These are phyloP conservation scores for Neophaeococcomyces mojaviensis DNA, from an alignment of 2,329 filamentous ascomycete genomes.

Conservation along the genomic window DNA sequence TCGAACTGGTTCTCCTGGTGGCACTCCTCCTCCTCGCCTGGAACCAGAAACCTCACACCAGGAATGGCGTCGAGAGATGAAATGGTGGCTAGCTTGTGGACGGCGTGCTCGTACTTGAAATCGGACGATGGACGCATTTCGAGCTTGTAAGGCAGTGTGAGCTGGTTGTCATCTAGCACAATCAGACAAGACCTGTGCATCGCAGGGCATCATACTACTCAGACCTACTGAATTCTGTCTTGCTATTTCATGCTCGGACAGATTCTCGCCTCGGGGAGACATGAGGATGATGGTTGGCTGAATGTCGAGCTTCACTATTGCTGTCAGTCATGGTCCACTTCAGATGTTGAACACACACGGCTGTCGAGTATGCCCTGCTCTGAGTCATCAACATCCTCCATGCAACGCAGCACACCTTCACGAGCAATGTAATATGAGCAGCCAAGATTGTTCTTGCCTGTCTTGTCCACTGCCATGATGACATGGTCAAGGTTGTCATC, in stretches of 20 bases:
- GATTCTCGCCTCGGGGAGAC: conserved; percentile 49
- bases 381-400: conserved; percentile 66
- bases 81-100: conserved; percentile 57
- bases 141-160: conserved; percentile 51
- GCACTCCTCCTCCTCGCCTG: conserved; percentile 47
- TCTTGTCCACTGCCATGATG: conserved; percentile 73
- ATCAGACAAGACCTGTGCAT: neutral
- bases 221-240: conserved; percentile 26
- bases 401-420: conserved; percentile 63
- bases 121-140: conserved; percentile 64
- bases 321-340: conserved; percentile 20
- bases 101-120: conserved; percentile 62
- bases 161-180: conserved; percentile 11
- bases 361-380: conserved; percentile 63
- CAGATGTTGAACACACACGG: conserved; percentile 26
- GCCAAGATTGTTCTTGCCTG: conserved; percentile 62
- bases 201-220: conserved; percentile 24
- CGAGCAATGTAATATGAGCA: conserved; percentile 74
- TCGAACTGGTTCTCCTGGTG: conserved; percentile 32
- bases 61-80: conserved; percentile 35
- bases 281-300: conserved; percentile 55
- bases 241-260: conserved; percentile 15
- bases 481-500: conserved; percentile 56
- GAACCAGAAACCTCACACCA: conserved; percentile 53
- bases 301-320: conserved; percentile 52